Conservation (phyloP, 345 rosid genomes). For the Moringa oleifera region DNA sequence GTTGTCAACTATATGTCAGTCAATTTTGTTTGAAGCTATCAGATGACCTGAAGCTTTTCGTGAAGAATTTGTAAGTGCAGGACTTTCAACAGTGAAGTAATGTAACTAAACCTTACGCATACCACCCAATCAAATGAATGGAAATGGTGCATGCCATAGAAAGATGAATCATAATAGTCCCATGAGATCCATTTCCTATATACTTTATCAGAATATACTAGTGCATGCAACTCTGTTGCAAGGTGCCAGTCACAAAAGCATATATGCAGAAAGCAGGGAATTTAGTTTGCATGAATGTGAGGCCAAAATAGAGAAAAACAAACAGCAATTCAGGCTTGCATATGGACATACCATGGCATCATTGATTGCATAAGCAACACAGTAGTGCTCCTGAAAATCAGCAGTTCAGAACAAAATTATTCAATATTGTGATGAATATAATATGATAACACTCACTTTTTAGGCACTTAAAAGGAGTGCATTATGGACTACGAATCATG, state of each 20-base stretch:
- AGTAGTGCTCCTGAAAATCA: conserved; percentile 73
- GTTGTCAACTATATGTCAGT: background rate
- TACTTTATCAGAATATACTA: background rate
- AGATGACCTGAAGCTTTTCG: background rate
- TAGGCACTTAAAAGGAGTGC: too few relatives aligned
- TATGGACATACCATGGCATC: conserved; percentile 68
- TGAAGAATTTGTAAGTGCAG: background rate
- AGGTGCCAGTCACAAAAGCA: too few relatives aligned
- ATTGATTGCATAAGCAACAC: conserved; percentile 79
- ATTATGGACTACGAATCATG: conserved; percentile 6
- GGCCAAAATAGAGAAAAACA: background rate
- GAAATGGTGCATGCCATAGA: background rate
- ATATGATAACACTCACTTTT: background rate
- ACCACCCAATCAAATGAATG: background rate
- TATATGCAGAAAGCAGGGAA: background rate
- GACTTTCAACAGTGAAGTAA: background rate
- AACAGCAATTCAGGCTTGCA: conserved; percentile 4
- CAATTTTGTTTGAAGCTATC: background rate
- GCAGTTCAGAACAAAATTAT: conserved; percentile 15
- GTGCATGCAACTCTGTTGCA: background rate
- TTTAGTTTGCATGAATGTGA: conserved; percentile 8
- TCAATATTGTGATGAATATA: background rate
- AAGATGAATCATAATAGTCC: background rate
- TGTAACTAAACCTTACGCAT: background rate
- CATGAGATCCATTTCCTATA: background rate